phyloP scores from a whole-genome alignment of 108 stramenopile species.

The Skeletonema potamos region DNA sequence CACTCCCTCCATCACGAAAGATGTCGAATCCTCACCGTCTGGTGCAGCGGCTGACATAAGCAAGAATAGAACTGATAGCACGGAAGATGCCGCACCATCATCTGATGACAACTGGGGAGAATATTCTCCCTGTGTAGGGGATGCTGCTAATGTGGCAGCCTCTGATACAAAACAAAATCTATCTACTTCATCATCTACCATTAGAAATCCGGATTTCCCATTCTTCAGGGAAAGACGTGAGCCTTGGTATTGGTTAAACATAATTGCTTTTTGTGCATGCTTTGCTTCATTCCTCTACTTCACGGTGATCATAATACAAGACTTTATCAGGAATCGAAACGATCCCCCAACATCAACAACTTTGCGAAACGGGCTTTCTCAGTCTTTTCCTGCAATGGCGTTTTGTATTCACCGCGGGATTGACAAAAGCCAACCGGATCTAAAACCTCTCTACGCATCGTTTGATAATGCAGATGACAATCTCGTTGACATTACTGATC shows the following conservation, averaged over 20 bases:
- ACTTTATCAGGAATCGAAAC: background rate
- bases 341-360: background rate
- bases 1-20: no score
- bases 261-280: background rate
- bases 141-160: no score
- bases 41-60: no score
- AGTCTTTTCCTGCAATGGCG: background rate
- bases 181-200: no score
- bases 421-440: background rate
- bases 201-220: background rate
- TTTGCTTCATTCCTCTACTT: background rate
- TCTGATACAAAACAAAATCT: no score
- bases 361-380: background rate
- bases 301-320: background rate
- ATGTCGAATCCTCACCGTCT: no score
- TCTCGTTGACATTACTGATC: background rate
- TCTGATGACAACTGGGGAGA: no score
- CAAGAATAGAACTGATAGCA: no score
- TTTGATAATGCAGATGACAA: background rate
- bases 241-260: background rate
- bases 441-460: background rate
- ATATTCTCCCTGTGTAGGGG: no score
- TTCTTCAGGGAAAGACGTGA: background rate
- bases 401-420: background rate
- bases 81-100: no score